Evolutionary conservation across 2,329 filamentous ascomycete genomes (phyloP).

Genomic region (Fusarium setosum): DNA sequence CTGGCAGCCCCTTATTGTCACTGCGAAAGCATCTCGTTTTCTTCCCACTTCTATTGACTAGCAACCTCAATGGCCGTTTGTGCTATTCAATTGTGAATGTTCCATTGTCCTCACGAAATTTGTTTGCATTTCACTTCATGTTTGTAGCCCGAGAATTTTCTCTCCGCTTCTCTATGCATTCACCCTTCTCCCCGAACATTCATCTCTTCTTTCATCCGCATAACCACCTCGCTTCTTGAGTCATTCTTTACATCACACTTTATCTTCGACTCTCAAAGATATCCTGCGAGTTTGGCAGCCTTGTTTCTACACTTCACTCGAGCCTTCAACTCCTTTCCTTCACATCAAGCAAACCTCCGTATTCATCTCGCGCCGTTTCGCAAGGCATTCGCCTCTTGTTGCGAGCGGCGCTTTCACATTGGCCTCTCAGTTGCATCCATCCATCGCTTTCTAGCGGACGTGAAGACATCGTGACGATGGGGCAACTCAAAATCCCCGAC

Average conservation of each 20-base stretch:
- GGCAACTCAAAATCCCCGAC: slow-evolving; percentile 27
- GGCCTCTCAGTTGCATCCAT: neutral
- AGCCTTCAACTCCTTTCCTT: neutral
- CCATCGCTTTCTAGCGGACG: neutral
- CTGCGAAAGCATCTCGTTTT: neutral
- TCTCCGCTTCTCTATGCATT: neutral
- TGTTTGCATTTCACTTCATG: neutral
- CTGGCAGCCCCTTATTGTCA: neutral
- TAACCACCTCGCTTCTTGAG: neutral
- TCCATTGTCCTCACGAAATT: neutral
- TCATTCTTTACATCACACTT: neutral
- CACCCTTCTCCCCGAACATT: neutral
- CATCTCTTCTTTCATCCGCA: slow-evolving; percentile 3
- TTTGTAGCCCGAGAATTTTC: neutral
- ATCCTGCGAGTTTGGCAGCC: neutral
- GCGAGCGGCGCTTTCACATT: neutral
- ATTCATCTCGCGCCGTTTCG: neutral
- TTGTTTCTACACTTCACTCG: neutral
- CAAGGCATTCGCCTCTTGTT: neutral
- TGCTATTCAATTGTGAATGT: neutral
- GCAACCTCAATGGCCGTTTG: neutral
- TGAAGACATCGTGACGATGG: slow-evolving; percentile 9
- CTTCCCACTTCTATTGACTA: neutral
- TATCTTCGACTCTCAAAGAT: neutral
- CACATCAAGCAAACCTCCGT: neutral